Evolutionary conservation across 768 basidiomycete species (phyloP).

Genomic region (Tricholomella constricta): DNA sequence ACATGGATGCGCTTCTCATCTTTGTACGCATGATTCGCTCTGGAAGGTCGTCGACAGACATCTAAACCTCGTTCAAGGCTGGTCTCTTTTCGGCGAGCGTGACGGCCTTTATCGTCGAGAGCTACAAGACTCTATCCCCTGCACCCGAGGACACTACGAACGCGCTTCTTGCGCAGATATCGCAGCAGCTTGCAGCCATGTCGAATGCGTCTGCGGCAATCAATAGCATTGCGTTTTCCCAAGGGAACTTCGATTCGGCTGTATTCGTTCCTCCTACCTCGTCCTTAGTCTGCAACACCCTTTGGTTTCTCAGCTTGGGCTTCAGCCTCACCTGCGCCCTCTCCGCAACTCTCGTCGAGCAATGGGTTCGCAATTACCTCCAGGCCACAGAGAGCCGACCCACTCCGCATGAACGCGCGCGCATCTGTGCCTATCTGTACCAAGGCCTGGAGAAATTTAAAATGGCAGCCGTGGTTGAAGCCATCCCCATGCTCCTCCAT

Average conservation of each 20-base stretch:
- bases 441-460: constrained; percentile 39
- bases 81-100: constrained; percentile 43
- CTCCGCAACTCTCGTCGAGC: constrained; percentile 48
- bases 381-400: constrained; percentile 35
- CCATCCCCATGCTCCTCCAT: constrained; percentile 49
- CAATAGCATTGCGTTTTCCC: background rate
- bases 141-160: constrained; percentile 28
- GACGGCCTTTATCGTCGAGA: constrained; percentile 42
- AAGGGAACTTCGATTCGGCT: background rate
- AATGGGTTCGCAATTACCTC: constrained; percentile 47
- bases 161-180: constrained; percentile 32
- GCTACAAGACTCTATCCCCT: constrained; percentile 35
- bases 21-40: constrained; percentile 28
- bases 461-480: constrained; percentile 40
- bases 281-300: constrained; percentile 38
- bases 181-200: constrained; percentile 27
- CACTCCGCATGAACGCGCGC: constrained; percentile 39
- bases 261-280: constrained; percentile 28
- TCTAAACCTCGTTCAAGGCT: constrained; percentile 23
- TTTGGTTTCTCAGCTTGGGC: constrained; percentile 49
- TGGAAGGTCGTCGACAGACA: background rate
- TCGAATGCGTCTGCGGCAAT: constrained; percentile 15
- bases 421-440: constrained; percentile 43
- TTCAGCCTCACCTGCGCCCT: constrained; percentile 44
- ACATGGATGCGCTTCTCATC: constrained; percentile 43